Base-by-base conservation (phyloP, 2,329 filamentous ascomycete species). In the Neurospora crassa region DNA sequence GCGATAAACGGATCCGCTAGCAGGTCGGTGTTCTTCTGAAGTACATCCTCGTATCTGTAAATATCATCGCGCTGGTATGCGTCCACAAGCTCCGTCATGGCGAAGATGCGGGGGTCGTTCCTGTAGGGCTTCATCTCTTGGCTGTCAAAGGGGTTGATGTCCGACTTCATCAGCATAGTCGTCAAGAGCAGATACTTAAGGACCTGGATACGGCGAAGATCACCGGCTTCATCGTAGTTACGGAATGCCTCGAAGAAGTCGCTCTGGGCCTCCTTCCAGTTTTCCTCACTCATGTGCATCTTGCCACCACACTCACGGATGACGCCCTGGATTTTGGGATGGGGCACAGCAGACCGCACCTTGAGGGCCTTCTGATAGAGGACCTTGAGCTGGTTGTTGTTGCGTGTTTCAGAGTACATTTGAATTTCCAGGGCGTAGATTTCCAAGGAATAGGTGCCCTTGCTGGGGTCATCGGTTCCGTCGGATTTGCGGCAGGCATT, bases 281-380 rank as follows among this genome's bases (percentile, higher is more conserved):
- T 98, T 83, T 98, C 96, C 85, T 99, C 96, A 80, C 92, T 96
- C 96, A 99, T 98, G 84, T 98, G 94, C 96, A 99, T 99, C 85
- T 99, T 99, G 77, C 96, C 96, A 78, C 96, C 96, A 80, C 96
- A 99, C 83, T 99, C 96, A 70, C 95, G 91, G 79, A 99, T 99
- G 80, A 99, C 95, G 69, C 96, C 96, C 93, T 98, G 97, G 80
- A 99, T 97, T 83, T 97, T 97, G 72, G 96, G 96, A 82, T 99
- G 96, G 47, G 96, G 95, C 14, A 99, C 96, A 0, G 96, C 96
- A n/a, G 96, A 98, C 73, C 93, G 91, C 70, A 99, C 95, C 75
- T 92, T 92, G 68, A 99, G 87, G 5, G 96, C 96, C 73, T 92
- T 91, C 80, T 97, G 92, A 81, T 98, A 99, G 18, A 98, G 86